These are phyloP conservation scores for Pelargonium nanum DNA, from an alignment of 345 rosid species.

Conservation along the genomic window DNA sequence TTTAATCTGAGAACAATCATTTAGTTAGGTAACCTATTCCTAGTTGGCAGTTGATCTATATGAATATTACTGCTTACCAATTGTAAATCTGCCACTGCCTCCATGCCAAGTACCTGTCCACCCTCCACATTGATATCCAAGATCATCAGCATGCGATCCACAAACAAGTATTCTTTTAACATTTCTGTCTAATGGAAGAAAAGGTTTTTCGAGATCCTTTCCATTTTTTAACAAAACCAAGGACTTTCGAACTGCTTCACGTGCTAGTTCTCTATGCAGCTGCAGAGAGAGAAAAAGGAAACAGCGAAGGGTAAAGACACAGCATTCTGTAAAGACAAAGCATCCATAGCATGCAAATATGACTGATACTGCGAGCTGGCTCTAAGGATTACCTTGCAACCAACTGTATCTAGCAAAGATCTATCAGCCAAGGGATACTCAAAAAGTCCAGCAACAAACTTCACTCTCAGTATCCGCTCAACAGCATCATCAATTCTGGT, in stretches of 20 bases:
- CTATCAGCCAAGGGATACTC: conserved; percentile 63
- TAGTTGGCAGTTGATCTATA: no score
- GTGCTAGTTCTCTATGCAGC: conserved; percentile 63
- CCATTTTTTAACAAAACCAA: conserved; percentile 80
- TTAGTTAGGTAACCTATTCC: no score
- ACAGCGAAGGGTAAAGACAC: background rate
- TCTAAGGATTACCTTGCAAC: conserved; percentile 52
- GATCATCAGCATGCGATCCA: conserved; percentile 81
- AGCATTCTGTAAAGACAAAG: background rate
- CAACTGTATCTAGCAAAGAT: conserved; percentile 56
- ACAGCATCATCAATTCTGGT: conserved; percentile 71
- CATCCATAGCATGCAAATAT: background rate
- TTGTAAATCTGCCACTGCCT: conserved; percentile 64
- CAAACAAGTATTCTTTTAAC: conserved; percentile 56
- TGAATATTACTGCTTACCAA: conserved; percentile 30
- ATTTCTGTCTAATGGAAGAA: conserved; percentile 62
- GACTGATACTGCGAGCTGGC: background rate
- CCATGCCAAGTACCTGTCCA: conserved; percentile 78
- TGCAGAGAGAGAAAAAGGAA: conserved; percentile 22
- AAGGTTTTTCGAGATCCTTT: conserved; percentile 33
- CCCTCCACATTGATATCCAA: conserved; percentile 89
- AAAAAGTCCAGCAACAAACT: conserved; percentile 71
- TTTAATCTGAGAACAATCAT: background rate
- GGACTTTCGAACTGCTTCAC: conserved; percentile 85
- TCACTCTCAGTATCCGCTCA: conserved; percentile 77